Percentiles rank a stretch among this genome's conserved stretches.
Conservation (phyloP, 78 protist species). For the Protostelium mycophagum region DNA sequence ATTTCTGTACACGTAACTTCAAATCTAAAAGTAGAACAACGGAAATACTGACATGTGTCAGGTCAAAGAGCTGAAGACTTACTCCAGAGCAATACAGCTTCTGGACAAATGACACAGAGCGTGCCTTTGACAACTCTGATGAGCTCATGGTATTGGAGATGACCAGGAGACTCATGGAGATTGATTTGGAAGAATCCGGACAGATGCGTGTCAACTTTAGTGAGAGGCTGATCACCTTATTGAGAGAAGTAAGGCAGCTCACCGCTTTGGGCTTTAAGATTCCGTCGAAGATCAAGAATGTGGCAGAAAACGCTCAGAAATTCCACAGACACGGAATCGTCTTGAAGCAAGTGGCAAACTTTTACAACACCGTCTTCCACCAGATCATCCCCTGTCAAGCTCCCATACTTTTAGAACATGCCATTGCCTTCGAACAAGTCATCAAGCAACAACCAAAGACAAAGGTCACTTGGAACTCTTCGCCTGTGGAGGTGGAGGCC, state of each 20-base stretch:
- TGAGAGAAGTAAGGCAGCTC: slow-evolving; percentile 76
- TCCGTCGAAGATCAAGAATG: slow-evolving; percentile 11
- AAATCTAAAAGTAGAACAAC: too few relatives aligned
- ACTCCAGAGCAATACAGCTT: slow-evolving; percentile 16
- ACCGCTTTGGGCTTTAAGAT: slow-evolving; percentile 47
- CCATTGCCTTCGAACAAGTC: slow-evolving; percentile 19
- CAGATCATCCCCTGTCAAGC: slow-evolving; percentile 65
- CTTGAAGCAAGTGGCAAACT: slow-evolving; percentile 77
- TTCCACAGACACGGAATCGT: slow-evolving; percentile 52
- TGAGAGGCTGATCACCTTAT: slow-evolving; percentile 59
- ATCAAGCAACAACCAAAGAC: not conserved
- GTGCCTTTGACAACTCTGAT: not conserved
- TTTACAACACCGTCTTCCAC: slow-evolving; percentile 65
- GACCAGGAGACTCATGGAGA: slow-evolving; percentile 21
- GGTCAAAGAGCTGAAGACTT: slow-evolving; percentile 5
- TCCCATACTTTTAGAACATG: slow-evolving; percentile 50
- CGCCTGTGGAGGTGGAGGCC: slow-evolving; percentile 15
- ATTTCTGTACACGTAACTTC: too few relatives aligned
- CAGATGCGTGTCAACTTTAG: slow-evolving; percentile 60
- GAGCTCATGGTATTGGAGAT: slow-evolving; percentile 13
- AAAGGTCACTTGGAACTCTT: slow-evolving; percentile 45
- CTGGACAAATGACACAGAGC: slow-evolving; percentile 14
- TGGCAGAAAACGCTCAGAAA: slow-evolving; percentile 24
- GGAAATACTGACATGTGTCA: too few relatives aligned
- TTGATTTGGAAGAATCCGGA: slow-evolving; percentile 17